Conservation (phyloP, 169 alveolate species). For the Besnoitia besnoiti region DNA sequence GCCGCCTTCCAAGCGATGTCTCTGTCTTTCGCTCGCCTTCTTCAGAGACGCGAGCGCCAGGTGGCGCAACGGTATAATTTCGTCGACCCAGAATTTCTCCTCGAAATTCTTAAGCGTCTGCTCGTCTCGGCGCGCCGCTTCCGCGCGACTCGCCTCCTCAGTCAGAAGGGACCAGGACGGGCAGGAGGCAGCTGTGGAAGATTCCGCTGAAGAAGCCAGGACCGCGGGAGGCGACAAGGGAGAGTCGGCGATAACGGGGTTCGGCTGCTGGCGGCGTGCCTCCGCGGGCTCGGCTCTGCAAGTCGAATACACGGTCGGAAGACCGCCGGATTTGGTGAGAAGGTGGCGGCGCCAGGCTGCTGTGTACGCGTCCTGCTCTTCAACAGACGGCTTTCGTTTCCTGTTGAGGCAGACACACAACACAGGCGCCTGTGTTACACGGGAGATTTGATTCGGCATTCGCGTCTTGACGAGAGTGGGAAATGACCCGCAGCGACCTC, state of each 20-base stretch:
- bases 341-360: slow-evolving; percentile 23
- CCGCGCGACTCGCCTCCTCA: not conserved
- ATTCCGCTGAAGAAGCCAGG: too few species aligned
- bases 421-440: too few species aligned
- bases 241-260: not conserved
- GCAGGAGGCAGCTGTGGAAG: slow-evolving; percentile 1
- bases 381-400: not conserved
- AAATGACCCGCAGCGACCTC: too few species aligned
- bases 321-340: not conserved
- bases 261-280: not conserved
- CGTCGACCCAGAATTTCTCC: slow-evolving; percentile 15
- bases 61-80: not conserved
- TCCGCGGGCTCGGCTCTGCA: not conserved
- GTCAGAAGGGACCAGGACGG: not conserved
- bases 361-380: slow-evolving; percentile 10
- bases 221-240: not conserved
- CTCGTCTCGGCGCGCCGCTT: not conserved
- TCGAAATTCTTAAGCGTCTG: not conserved
- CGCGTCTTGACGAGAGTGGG: too few species aligned
- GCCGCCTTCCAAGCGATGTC: slow-evolving; percentile 4
- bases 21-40: not conserved
- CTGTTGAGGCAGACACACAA: not conserved
- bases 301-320: not conserved
- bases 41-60: not conserved
- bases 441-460: too few species aligned